Evolutionary conservation across 257 asterid species (phyloP), one percentile per base, ranked within the genome.

Genomic region (Solanum piurae): DNA sequence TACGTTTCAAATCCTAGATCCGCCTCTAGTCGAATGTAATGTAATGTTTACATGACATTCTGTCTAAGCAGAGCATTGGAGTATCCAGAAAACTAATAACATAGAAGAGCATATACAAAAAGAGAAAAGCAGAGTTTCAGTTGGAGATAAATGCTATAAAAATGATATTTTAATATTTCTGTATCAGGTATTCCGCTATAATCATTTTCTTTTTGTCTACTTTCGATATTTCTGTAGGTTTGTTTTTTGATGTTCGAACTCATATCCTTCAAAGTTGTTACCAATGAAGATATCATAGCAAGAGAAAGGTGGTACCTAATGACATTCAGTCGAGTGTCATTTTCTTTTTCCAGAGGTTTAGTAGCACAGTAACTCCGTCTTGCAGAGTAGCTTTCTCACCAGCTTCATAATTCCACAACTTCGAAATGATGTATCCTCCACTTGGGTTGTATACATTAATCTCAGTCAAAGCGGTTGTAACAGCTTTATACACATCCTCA

Each of bases 401-500:
- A 71, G 21, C 12, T 73, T 34, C 72, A 34, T 72, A 86, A 62
- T 86, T 86, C 88, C 88, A 86, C 68, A 86, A 83, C 84, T 86
- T 83, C 23, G 84, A 72, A 12, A 60, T 72, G 83, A 52, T 14
- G 60, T 86, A 86, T 62, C 88, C 83, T 49, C 88, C 88, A 27
- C 88, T 86, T 46, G 88, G 84, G 84, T 86, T 86, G 18, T 82
- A 80, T 23, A 38, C 89, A 55, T 87, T 87, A 18, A 87, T 69
- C 89, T 87, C 89, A 23, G 79, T 52, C 83, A 80, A 46, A 79
- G 89, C 33, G 29, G 76, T 36, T 29, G 86, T 82, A 12, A 87
- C 89, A 29, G 89, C 89, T 74, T 46, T 87, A 76, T 29, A 82
- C 21, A 87, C 86, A 31, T 46, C 86, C 20, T 87, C 89, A 5